phyloP scores from a whole-genome alignment of 2,329 filamentous ascomycete genomes.

The Fusarium clavum region DNA sequence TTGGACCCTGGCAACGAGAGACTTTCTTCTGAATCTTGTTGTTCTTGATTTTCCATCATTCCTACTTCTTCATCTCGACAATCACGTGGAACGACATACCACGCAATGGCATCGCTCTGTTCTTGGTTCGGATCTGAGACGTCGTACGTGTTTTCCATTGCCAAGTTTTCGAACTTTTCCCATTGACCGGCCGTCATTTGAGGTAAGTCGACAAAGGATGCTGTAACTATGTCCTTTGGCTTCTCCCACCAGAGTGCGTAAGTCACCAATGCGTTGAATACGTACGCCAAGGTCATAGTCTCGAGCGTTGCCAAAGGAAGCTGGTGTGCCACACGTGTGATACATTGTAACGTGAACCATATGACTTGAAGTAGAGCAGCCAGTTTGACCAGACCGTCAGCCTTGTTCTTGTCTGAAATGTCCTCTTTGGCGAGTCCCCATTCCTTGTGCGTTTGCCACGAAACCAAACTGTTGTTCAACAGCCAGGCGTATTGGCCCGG shows the following conservation, averaged over 20 bases:
- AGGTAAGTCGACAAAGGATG: conserved; percentile 3
- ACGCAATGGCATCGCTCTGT: conserved; percentile 6
- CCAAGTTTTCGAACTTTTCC: conserved; percentile 9
- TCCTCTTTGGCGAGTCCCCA: conserved; percentile 3
- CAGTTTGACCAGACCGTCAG: conserved; percentile 9
- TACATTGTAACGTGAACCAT: conserved; percentile 10
- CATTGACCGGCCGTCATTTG: conserved; percentile 7
- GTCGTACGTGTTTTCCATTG: conserved; percentile 18
- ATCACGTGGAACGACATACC: conserved; percentile 21
- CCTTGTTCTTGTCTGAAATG: conserved; percentile 22
- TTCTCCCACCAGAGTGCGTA: conserved; percentile 24
- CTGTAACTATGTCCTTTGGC: conserved; percentile 15
- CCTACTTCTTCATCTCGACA: conserved; percentile 13
- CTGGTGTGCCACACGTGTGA: conserved; percentile 3
- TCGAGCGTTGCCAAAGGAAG: conserved; percentile 16
- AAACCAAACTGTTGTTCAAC: background rate
- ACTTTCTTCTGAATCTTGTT: background rate
- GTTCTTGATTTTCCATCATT: conserved; percentile 1
- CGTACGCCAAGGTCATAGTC: conserved; percentile 16
- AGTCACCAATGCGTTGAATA: conserved; percentile 13
- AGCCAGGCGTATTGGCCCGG: too few relatives aligned
- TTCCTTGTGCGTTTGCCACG: background rate
- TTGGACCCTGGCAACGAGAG: background rate
- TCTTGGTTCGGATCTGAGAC: background rate
- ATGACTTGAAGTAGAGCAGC: conserved; percentile 15